phyloP scores from a whole-genome alignment of 2,329 filamentous ascomycete genomes.

The Talaromyces marneffei region DNA sequence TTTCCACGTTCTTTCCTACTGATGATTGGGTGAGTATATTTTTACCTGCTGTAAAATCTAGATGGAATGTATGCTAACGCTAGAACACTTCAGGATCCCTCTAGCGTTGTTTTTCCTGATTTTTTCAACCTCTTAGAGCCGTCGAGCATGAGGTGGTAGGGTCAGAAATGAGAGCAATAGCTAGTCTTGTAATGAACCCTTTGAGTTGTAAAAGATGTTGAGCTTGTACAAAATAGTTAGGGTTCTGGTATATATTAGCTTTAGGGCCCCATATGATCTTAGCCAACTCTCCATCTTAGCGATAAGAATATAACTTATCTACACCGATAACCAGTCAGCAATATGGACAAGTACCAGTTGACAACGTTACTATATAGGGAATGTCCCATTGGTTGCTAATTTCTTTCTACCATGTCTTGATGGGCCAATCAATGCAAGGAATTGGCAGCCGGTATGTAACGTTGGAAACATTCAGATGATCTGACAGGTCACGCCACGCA shows the following conservation, averaged over 20 bases:
- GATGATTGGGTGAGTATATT: constrained; percentile 5
- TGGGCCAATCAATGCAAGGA: neutral
- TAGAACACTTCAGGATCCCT: neutral
- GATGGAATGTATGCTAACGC: neutral
- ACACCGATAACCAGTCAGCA: neutral
- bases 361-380: neutral
- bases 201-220: neutral
- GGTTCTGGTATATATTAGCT: neutral
- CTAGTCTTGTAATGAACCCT: neutral
- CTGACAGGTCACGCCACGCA: neutral
- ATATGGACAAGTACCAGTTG: neutral
- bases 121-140: neutral
- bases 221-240: neutral
- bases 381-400: neutral
- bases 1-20: constrained; percentile 3
- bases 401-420: neutral
- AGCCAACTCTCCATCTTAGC: neutral
- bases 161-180: neutral
- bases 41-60: neutral
- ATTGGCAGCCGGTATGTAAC: neutral
- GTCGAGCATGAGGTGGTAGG: neutral
- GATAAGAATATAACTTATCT: neutral
- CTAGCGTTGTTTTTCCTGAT: neutral
- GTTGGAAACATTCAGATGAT: neutral
- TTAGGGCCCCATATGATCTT: neutral